Evolutionary conservation across 805 yeast species (phyloP), one percentile per base, ranked within the genome.

Genomic region (Candida morakotiae): DNA sequence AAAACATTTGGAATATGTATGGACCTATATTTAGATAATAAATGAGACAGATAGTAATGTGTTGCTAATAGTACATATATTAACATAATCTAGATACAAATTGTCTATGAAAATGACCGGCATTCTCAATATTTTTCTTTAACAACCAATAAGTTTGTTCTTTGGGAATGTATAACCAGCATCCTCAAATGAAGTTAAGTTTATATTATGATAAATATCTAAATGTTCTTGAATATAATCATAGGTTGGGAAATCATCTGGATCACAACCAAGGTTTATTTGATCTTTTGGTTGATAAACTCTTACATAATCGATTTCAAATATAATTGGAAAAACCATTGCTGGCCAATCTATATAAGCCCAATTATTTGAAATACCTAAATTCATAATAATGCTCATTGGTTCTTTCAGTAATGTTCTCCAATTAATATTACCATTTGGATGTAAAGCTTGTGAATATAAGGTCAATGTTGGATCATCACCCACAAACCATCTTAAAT

Each of bases 361-460:
- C 98, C 98, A 91, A 43, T 79, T 83, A 52, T 81, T 83, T 11
- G 97, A 89, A 37, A 91, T 65, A 69, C 96, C 98, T 63, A 91
- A 63, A 59, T 91, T 91, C 70, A 91, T 53, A 46, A 91, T 64
- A 41, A 91, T 73, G 2, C 94, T 73, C 97, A 91, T 88, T 46
- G 98, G 98, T 56, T 91, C 98, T 57, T 83, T 82, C 18, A 93
- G 71, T 20, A 91, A 75, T 46, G 75, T 62, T 60, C 98, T 79
- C 83, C 83, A 78, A 28, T 78, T 93, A 46, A 91, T 65, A 58
- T 91, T 91, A 47, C 98, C 98, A 58, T 86, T 85, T 25, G 96
- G 96, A 41, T 86, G 83, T 39, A 91, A 64, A 0, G 96, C 84
- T 25, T 71, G 71, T 0, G 95, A 74, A 52, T 80, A 71, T 31